Base-by-base conservation (phyloP, 495 filamentous ascomycete species). In the Podospora conica region DNA sequence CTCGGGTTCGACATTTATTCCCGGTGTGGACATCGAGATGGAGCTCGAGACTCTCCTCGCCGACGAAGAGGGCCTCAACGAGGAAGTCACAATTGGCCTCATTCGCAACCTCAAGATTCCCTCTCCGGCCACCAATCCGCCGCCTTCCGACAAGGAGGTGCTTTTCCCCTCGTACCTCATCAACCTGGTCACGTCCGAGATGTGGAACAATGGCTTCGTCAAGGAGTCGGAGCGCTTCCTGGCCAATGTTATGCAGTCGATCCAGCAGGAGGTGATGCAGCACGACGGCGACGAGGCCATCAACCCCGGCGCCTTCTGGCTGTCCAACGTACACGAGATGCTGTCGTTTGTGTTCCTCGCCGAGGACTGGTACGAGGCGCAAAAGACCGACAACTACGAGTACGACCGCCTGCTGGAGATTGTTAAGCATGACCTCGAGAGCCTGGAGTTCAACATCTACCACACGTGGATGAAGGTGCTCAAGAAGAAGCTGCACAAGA, bases 401-500 rank as follows among this genome's bases (percentile, higher is more conserved):
- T 99, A 99, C 70, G 96, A 99, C 79, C 90, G 96, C 67, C 83
- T 99, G 31, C 79, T 99, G 72, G 95, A 99, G 75, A 98, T 99
- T 73, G 95, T 98, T 68, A 99, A 99, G 84, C 95, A 98, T 71
- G 95, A 99, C 71, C 82, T 99, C 60, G 95, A 99, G 81, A 96
- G 91, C 77, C 81, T 99, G 55, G 95, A 99, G 78, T 99, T 99
- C 85, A 99, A 99, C 81, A 98, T 99, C 74, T 99, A 99, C 78
- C 96, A 99, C 78, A 99, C 95, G 11, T 99, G 95, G 95, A 99
- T 99, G 95, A 99, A 99, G 83, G 93, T 97, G 55, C 83, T 99
- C 72, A 99, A 99, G 84, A 96, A 96, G 84, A 96, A 96, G 78
- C 84, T 99, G 58, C 90, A 91, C 71, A 98, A 98, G 83, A 99